phyloP scores from a whole-genome alignment of 768 basidiomycete species.

The Gymnopilus dilepis region DNA sequence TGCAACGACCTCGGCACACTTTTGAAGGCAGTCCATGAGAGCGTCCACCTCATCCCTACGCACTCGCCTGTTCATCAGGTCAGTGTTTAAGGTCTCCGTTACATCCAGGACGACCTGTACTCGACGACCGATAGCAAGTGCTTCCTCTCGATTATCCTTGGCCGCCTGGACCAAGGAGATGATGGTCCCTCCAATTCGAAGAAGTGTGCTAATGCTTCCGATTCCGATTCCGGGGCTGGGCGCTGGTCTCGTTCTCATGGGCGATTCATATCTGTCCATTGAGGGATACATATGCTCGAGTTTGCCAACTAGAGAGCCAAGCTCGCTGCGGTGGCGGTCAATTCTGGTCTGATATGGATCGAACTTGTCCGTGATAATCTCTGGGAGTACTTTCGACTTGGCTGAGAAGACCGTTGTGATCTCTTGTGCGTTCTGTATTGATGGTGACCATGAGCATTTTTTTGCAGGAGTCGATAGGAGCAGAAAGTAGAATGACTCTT shows the following conservation, averaged over 20 bases:
- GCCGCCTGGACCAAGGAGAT: neutral
- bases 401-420: neutral
- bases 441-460: neutral
- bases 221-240: neutral
- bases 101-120: neutral
- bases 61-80: neutral
- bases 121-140: neutral
- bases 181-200: neutral
- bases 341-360: neutral
- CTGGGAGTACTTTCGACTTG: neutral
- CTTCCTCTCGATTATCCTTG: neutral
- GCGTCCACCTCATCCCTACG: neutral
- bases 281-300: neutral
- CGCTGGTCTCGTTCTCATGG: neutral
- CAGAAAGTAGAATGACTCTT: neutral
- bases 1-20: neutral
- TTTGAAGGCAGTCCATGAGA: neutral
- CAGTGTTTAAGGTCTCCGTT: neutral
- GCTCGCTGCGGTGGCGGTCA: neutral
- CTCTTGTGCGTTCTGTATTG: neutral
- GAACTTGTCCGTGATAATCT: neutral
- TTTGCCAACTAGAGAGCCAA: neutral
- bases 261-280: neutral
- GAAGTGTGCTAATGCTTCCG: neutral
- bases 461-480: too few species aligned